Base-by-base conservation (phyloP, 345 rosid genomes). In the Turritis glabra region DNA sequence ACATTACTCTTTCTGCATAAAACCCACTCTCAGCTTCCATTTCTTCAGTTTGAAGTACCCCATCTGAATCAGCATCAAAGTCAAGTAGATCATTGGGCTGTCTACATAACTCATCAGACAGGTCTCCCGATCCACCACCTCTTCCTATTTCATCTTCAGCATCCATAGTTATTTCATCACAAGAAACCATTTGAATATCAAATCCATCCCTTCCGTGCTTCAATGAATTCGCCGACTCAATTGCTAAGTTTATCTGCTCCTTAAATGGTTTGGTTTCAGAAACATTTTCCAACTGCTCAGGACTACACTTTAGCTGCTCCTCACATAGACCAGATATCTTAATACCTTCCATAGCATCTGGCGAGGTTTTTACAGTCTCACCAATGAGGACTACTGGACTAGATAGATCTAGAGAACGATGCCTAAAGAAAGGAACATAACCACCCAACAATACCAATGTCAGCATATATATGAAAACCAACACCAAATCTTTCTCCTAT, bases 1-100 rank as follows among this genome's bases (percentile, higher is more conserved):
- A 80, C 56, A 80, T 55, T 74, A 71, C 13, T 30, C 69, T 18
- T 41, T 53, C 81, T 85, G 80, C 68, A 60, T 79, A 76, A 21
- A 67, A 67, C 71, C 68, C 83, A 17, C 15, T 61, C 22, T 72
- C 60, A 69, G 72, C 82, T 75, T 80, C 80, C 32, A 25, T 77
- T 69, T 58, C 70, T 53, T 69, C 63, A 55, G 62, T 71, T 53
- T 60, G 74, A 72, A 72, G 41, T 19, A 87, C 74, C 61, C 64
- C 71, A 38, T 83, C 80, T 73, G 85, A 75, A 68, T 78, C 70
- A 63, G 62, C 76, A 65, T 85, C 86, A 56, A 63, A 60, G 8
- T 30, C 23, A 56, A 10, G 8, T 10, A 41, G 25, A 43, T 80
- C 56, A 8, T 54, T 56, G 48, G 32, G 37, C 68, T 74, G 81